Evolutionary conservation across 2,329 filamentous ascomycete species (phyloP), one percentile per base, ranked within the genome.

Genomic region (Botrytis fragariae): DNA sequence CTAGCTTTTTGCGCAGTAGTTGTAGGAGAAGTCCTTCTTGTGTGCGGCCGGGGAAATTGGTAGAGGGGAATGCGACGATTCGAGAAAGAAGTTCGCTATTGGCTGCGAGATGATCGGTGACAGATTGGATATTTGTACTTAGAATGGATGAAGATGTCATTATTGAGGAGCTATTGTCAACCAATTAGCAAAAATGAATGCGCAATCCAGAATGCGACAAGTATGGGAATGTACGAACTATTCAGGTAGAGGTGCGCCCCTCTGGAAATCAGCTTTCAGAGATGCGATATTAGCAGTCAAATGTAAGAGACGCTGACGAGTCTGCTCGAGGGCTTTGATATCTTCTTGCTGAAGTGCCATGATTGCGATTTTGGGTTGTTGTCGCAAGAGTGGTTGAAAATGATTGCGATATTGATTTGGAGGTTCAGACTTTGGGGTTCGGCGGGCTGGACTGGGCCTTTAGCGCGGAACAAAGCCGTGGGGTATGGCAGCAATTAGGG

Each of bases 1-100:
- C 93, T 67, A 94, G 87, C 81, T 96, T 96, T 83, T 96, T 97
- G 57, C 93, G 91, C 45, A 97, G 85, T 3, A 97, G 85, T 78
- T 91, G 88, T 39, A 88, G 86, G 1, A 95, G 86, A 6, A 93
- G 85, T 67, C 82, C 83, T 81, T 92, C 89, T 74, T 93, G 90
- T 8, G 87, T 91, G 77, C 87, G 90, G 54, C 89, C 91, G 7
- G 89, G 94, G 82, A 89, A 96, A 81, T 90, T 90, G 3, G 93
- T 92, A 20, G 91, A 89, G 0, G 94, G 94, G 80, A 93, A 93
- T 35, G 93, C 88, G 76, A 92, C 91, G 69, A 93, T 86, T 72
- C 89, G 89, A 73, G 86, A 87, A 75, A 97, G 89, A 63, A 94
- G 87, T 60, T 91, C 87, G 59, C 87, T 84, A 79, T 95, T 88